Conservation (phyloP, 768 basidiomycete species). For the Mycena alexandri region DNA sequence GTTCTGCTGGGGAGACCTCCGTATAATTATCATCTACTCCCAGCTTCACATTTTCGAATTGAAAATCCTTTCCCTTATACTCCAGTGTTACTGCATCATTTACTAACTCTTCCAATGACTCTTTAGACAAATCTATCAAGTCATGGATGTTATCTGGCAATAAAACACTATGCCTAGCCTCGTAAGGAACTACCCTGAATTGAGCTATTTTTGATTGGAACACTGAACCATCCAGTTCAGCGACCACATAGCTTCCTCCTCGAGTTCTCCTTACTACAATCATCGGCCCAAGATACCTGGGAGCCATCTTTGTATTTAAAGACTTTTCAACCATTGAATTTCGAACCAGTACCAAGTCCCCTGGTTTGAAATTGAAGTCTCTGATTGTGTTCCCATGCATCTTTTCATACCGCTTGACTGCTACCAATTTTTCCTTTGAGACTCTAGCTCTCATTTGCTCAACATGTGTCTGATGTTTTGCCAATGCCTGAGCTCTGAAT, state of each 20-base stretch:
- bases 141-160: conserved; percentile 10
- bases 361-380: neutral
- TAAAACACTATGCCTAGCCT: neutral
- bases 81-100: too few species aligned
- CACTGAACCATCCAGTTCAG: conserved; percentile 11
- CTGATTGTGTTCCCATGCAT: conserved; percentile 4
- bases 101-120: neutral
- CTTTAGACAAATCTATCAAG: conserved; percentile 6
- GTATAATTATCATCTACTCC: too few species aligned
- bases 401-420: neutral
- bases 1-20: neutral
- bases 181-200: conserved; percentile 10
- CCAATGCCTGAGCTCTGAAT: too few species aligned
- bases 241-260: conserved; percentile 13
- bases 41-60: too few species aligned
- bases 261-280: neutral
- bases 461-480: too few species aligned
- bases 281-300: neutral
- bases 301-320: too few species aligned
- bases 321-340: too few species aligned
- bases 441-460: too few species aligned
- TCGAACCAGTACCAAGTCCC: too few species aligned
- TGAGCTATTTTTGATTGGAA: conserved; percentile 20
- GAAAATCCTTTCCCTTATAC: too few species aligned
- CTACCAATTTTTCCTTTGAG: conserved; percentile 1